phyloP scores from a whole-genome alignment of 129 eudicot species.

The Dittrichia graveolens region DNA sequence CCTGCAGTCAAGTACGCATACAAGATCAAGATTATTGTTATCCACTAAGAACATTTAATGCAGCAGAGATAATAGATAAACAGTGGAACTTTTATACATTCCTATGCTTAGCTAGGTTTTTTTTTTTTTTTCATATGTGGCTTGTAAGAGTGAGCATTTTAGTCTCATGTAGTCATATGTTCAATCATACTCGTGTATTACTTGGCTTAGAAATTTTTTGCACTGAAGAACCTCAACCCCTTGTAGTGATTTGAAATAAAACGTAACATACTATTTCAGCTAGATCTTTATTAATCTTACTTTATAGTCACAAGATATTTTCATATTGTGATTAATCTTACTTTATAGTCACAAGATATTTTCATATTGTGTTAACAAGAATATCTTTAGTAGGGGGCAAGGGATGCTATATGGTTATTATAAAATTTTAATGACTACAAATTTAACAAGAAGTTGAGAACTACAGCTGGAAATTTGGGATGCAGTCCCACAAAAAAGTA shows the following conservation, averaged over 20 bases:
- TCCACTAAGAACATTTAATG: not conserved
- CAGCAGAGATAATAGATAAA: not conserved
- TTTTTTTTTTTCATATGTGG: too few relatives aligned
- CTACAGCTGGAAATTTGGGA: not conserved
- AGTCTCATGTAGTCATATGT: too few relatives aligned
- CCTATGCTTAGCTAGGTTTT: too few relatives aligned
- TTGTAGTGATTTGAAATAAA: too few relatives aligned
- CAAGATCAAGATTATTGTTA: not conserved
- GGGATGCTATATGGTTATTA: not conserved
- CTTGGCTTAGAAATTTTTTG: too few relatives aligned
- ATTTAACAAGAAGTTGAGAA: not conserved
- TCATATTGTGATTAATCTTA: not conserved
- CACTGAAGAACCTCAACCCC: too few relatives aligned
- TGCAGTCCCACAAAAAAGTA: not conserved
- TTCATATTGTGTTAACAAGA: not conserved
- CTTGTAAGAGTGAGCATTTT: too few relatives aligned
- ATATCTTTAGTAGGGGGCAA: not conserved
- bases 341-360: not conserved
- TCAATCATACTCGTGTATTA: too few relatives aligned
- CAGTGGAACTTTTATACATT: too few relatives aligned
- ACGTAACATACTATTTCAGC: too few relatives aligned
- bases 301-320: not conserved
- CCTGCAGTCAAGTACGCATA: slow-evolving; percentile 46
- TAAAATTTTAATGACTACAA: not conserved
- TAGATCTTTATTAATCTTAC: not conserved